Base-by-base conservation (phyloP, 495 filamentous ascomycete species). In the Aspergillus wentii region DNA sequence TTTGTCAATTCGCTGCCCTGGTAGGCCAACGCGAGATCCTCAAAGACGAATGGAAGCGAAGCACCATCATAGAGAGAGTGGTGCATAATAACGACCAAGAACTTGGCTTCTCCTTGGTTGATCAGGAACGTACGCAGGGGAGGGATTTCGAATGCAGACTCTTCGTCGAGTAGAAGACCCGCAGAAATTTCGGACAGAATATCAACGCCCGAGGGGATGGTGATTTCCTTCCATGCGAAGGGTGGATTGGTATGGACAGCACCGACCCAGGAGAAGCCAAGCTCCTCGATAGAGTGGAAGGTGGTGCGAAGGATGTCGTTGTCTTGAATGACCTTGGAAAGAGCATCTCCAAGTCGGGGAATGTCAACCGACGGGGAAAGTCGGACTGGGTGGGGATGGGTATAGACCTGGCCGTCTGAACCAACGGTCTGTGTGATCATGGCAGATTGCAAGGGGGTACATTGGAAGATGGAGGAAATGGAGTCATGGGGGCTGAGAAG, bases 41-140 rank as follows among this genome's bases (percentile, higher is more conserved):
- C 63, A 8, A 95, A 66, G 0, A 95, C 54, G 11, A 89, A 58
- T 4, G 74, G 63, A 14, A 94, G 71, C 35, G 87, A 91, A 51
- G 73, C 84, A 7, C 84, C 90, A 59, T 97, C 91, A 51, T 96
- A 97, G 0, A 96, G 63, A 3, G 79, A 87, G 53, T 97, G 91
- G 51, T 91, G 83, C 19, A 94, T 71, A 14, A 61, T 48, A 15
- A 68, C 33, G 17, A 66, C 41, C 17, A 68, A 38, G 22, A 54
- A 51, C 6, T 33, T 50, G 25, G 27, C 32, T 27, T 56, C 45
- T 5, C 49, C 44, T 14, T 48, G 43, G 18, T 23, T 42, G n/a
- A 53, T 40, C 6, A 57, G 10, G 6, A 51, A 37, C n/a, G 49
- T 26, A 5, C 43, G 40, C 14, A 57, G 33, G 1, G 53, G 53